A percentile compares a stretch with the other conserved stretches of the same genome.
These are phyloP conservation scores for Tetracladium marchalianum DNA, from an alignment of 495 filamentous ascomycete species.

Conservation along the genomic window DNA sequence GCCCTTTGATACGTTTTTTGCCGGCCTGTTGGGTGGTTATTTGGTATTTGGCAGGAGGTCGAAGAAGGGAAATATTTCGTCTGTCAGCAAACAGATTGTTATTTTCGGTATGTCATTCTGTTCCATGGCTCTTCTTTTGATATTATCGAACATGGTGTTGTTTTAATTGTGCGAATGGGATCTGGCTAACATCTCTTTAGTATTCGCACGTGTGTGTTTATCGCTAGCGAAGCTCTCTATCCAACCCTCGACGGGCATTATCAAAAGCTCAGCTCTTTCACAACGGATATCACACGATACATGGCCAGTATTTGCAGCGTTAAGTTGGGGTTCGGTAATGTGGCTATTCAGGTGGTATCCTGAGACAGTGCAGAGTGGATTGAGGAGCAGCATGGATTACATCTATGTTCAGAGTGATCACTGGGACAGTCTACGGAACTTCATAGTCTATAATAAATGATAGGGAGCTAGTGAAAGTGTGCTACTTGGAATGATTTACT, in stretches of 20 bases:
- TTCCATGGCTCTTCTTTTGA: background rate
- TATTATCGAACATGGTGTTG: background rate
- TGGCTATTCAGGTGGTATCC: constrained; percentile 89
- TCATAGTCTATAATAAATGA: constrained; percentile 79
- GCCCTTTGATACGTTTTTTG: constrained; percentile 74
- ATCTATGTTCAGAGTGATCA: constrained; percentile 80
- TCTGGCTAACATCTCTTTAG: constrained; percentile 15
- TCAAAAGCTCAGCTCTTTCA: constrained; percentile 27
- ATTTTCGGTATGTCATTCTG: constrained; percentile 47
- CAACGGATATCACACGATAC: constrained; percentile 50
- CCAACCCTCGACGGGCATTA: constrained; percentile 39
- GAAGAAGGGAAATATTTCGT: constrained; percentile 52
- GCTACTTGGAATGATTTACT: background rate
- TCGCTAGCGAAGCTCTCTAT: constrained; percentile 74
- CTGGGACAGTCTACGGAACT: constrained; percentile 73
- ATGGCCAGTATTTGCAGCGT: constrained; percentile 83
- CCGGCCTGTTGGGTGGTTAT: constrained; percentile 89
- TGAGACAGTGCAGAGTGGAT: constrained; percentile 75
- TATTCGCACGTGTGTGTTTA: constrained; percentile 85
- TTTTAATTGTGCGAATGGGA: too few relatives aligned
- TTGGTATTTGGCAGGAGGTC: constrained; percentile 72
- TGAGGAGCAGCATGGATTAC: constrained; percentile 96
- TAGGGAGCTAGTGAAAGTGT: background rate
- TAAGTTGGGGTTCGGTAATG: constrained; percentile 92
- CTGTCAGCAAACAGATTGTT: constrained; percentile 94